Evolutionary conservation across 73 alveolate genomes (phyloP).

Genomic region (Stentor coeruleus): DNA sequence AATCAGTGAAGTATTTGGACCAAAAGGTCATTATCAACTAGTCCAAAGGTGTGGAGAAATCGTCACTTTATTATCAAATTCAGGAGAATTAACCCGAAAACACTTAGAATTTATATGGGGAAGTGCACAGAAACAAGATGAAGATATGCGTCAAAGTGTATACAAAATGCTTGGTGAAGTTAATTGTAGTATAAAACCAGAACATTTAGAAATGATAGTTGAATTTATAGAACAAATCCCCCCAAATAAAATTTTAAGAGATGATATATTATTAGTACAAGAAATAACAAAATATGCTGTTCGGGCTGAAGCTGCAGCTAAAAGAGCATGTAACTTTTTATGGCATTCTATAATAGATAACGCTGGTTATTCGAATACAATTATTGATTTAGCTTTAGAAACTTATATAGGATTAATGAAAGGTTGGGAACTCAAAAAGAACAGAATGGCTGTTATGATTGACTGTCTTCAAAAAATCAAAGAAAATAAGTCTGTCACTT

Average conservation of each 20-base stretch:
- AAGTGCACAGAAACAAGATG: conserved; percentile 58
- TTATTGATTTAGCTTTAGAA: conserved; percentile 21
- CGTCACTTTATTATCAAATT: conserved; percentile 53
- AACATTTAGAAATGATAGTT: conserved; percentile 41
- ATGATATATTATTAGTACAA: conserved; percentile 50
- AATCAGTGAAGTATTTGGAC: conserved; percentile 57
- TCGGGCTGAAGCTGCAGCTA: conserved; percentile 27
- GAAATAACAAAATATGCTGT: conserved; percentile 46
- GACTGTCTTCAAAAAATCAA: conserved; percentile 25
- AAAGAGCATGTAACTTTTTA: not conserved
- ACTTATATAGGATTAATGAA: not conserved
- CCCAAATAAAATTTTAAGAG: conserved; percentile 44
- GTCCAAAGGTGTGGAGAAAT: conserved; percentile 71
- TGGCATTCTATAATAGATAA: not conserved
- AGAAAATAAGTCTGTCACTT: conserved; percentile 25
- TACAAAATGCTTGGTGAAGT: conserved; percentile 60
- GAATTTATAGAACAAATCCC: conserved; percentile 42
- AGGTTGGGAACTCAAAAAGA: not conserved
- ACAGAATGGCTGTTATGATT: conserved; percentile 13
- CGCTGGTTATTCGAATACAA: not conserved
- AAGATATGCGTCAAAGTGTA: conserved; percentile 59
- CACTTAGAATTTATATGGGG: conserved; percentile 71
- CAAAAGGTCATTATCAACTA: conserved; percentile 57
- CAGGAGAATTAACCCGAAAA: conserved; percentile 42
- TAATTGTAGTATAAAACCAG: conserved; percentile 34